Conservation (phyloP, 257 asterid genomes). For the Galeopsis tetrahit region DNA sequence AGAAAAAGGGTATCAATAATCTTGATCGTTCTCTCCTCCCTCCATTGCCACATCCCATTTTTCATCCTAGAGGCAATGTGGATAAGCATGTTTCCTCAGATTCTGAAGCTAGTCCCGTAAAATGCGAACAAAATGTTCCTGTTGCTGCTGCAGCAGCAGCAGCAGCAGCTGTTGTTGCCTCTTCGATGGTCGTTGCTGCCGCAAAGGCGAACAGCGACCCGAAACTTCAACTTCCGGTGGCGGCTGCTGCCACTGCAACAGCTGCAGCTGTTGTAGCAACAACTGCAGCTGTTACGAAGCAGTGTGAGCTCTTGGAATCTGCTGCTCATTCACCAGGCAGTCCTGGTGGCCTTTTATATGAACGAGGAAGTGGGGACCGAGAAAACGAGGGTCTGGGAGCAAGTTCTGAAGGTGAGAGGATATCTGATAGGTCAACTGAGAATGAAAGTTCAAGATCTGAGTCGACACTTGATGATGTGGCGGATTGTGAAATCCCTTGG, state of each 20-base stretch:
- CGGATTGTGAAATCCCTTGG: conserved; percentile 95
- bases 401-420: conserved; percentile 77
- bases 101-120: conserved; percentile 46
- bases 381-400: conserved; percentile 54
- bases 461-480: conserved; percentile 80
- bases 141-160: conserved; percentile 91
- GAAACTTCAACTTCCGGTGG: conserved; percentile 77
- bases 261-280: conserved; percentile 96
- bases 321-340: conserved; percentile 52
- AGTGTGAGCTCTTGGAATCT: conserved; percentile 61
- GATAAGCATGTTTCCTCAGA: conserved; percentile 46
- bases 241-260: conserved; percentile 93
- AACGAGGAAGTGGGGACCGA: conserved; percentile 55
- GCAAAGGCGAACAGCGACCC: conserved; percentile 60
- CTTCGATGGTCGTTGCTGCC: conserved; percentile 90
- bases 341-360: conserved; percentile 44
- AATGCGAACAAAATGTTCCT: conserved; percentile 58
- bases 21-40: conserved; percentile 63
- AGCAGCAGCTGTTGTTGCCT: conserved; percentile 92
- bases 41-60: conserved; percentile 69
- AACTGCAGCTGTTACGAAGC: conserved; percentile 78
- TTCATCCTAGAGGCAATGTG: conserved; percentile 46
- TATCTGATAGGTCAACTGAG: conserved; percentile 80
- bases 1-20: conserved; percentile 41
- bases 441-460: conserved; percentile 82